Conservation (phyloP, 2,329 filamentous ascomycete species). For the Ophiognomonia clavigignenti-juglandacearum region DNA sequence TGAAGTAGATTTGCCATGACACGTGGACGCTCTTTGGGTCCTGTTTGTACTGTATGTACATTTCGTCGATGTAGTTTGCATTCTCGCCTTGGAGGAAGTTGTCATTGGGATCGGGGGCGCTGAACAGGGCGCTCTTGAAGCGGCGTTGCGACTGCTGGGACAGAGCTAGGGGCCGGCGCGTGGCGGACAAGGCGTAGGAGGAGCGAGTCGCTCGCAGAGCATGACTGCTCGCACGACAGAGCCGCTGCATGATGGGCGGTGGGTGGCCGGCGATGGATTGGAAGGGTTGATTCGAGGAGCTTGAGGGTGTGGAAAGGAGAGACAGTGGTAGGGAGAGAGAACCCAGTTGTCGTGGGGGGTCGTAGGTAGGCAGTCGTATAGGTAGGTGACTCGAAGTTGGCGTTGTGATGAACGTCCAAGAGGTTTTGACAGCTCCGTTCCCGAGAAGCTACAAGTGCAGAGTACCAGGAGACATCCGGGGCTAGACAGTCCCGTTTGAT, state of each 20-base stretch:
- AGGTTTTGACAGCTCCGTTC: conserved; percentile 6
- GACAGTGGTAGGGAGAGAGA: conserved; percentile 7
- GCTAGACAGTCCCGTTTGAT: conserved; percentile 9
- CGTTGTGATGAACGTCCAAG: conserved; percentile 1
- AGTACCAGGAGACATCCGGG: conserved; percentile 10
- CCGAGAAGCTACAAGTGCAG: conserved; percentile 8
- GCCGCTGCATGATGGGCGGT: conserved; percentile 15
- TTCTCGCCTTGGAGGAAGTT: conserved; percentile 96
- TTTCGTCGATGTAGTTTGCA: conserved; percentile 98
- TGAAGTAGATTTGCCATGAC: conserved; percentile 99
- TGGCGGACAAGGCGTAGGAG: conserved; percentile 30
- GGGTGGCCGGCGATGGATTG: background rate
- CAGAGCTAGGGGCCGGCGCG: conserved; percentile 46
- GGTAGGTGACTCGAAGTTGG: conserved; percentile 10
- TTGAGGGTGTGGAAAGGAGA: background rate
- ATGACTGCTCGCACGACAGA: conserved; percentile 14
- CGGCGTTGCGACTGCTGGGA: conserved; percentile 46
- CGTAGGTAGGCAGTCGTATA: background rate
- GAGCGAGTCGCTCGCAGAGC: conserved; percentile 28
- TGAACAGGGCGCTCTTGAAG: conserved; percentile 51
- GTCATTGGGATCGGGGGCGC: conserved; percentile 75
- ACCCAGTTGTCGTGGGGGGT: no score
- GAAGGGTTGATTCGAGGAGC: no score
- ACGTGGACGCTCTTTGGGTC: conserved; percentile 92
- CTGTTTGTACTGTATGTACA: conserved; percentile 97